These are phyloP conservation scores for Vigna nakashimae DNA, from an alignment of 306 rosid species.

Conservation along the genomic window DNA sequence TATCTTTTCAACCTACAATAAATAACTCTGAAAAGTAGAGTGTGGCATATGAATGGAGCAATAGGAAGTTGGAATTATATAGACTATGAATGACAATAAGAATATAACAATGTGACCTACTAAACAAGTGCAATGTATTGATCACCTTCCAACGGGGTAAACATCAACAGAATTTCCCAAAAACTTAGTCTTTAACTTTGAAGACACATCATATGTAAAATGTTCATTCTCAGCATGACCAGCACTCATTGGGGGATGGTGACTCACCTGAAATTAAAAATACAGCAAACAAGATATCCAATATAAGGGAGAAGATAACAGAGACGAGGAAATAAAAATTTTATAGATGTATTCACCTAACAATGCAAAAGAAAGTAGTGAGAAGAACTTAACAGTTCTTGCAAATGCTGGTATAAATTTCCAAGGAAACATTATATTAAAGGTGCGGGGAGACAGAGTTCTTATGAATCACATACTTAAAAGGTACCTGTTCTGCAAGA, in stretches of 20 bases:
- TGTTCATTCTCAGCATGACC: constrained; percentile 93
- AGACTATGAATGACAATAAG: constrained; percentile 12
- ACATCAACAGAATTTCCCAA: constrained; percentile 89
- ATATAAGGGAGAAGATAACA: not conserved
- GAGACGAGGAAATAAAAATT: constrained; percentile 9
- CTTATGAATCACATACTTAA: constrained; percentile 37
- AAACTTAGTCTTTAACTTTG: constrained; percentile 91
- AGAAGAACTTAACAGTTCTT: constrained; percentile 30
- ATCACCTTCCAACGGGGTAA: constrained; percentile 96
- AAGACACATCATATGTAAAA: constrained; percentile 85
- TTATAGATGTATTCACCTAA: not conserved
- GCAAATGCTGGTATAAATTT: constrained; percentile 14
- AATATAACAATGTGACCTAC: constrained; percentile 15
- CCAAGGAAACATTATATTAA: constrained; percentile 5
- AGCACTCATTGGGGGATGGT: constrained; percentile 98
- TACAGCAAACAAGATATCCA: not conserved
- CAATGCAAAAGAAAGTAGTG: constrained; percentile 27
- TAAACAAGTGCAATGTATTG: constrained; percentile 24
- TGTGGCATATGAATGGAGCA: constrained; percentile 31
- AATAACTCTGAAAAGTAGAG: constrained; percentile 2
- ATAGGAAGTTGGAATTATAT: constrained; percentile 37
- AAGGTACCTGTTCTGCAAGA: constrained; percentile 86
- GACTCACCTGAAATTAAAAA: constrained; percentile 73
- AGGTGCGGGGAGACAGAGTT: not conserved
- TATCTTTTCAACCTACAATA: not conserved